Conservation (phyloP, 148 eudicot species). For the Fagopyrum esculentum region DNA sequence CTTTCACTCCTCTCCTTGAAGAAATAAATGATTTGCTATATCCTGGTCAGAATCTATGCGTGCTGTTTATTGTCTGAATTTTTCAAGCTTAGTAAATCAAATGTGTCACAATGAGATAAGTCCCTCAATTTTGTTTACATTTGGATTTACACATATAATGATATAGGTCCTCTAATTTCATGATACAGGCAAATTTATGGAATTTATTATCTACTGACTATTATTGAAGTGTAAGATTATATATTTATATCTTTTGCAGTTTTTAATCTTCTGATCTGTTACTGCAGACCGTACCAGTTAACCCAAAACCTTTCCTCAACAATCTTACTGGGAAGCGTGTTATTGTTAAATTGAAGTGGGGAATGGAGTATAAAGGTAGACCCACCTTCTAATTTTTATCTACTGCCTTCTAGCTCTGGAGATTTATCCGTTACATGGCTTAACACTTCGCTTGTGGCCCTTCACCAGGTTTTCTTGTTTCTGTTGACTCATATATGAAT, state of each 20-base stretch:
- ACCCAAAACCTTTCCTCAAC: conserved; percentile 72
- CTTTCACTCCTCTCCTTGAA: neutral
- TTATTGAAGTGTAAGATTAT: neutral
- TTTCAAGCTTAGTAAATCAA: neutral
- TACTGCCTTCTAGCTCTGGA: neutral
- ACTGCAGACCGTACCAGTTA: conserved; percentile 68
- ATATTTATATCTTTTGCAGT: neutral
- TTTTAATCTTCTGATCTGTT: neutral
- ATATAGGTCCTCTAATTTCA: neutral
- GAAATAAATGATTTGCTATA: neutral
- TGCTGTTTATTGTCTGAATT: neutral
- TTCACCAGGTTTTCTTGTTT: conserved; percentile 51
- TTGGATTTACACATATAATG: no score
- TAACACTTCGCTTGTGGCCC: neutral
- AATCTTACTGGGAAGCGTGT: conserved; percentile 65
- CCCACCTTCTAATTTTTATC: neutral
- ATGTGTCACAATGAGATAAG: neutral
- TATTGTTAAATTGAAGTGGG: conserved; percentile 66
- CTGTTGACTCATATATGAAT: conserved; percentile 74
- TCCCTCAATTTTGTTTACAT: neutral
- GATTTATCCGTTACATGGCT: neutral
- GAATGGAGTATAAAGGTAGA: conserved; percentile 72
- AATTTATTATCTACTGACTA: neutral
- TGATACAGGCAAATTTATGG: neutral
- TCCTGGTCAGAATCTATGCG: no score